phyloP scores from a whole-genome alignment of 2,329 filamentous ascomycete genomes.

The Penicillium sp. region DNA sequence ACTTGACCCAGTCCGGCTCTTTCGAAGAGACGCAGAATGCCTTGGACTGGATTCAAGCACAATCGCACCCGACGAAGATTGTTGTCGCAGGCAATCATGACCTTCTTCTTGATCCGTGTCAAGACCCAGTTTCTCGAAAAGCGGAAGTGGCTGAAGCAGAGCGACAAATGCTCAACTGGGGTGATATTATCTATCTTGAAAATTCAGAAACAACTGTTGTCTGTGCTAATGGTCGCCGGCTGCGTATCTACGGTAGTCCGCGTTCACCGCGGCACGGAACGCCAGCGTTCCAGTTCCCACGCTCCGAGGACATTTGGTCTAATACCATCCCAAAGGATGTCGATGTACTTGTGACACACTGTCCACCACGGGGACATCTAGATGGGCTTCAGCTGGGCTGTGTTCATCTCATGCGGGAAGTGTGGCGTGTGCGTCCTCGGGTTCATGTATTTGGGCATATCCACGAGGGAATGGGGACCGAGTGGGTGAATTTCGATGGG shows the following conservation, averaged over 20 bases:
- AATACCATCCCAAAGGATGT: background rate
- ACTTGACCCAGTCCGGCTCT: conserved; percentile 50
- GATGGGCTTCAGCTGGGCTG: no score
- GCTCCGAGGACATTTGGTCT: background rate
- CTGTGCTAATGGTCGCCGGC: background rate
- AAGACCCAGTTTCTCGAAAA: background rate
- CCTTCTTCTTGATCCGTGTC: conserved; percentile 22
- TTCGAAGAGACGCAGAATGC: conserved; percentile 41
- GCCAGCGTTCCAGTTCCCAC: background rate
- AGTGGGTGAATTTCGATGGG: background rate
- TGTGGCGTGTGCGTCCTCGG: no score
- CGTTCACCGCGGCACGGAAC: background rate
- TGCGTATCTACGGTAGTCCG: background rate
- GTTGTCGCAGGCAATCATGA: conserved; percentile 53
- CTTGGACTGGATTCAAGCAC: conserved; percentile 45
- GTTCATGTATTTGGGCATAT: no score
- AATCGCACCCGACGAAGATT: conserved; percentile 47
- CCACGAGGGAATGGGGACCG: no score
- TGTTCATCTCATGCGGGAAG: no score
- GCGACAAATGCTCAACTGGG: background rate
- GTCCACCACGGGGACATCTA: background rate
- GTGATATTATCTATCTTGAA: background rate
- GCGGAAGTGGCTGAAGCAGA: background rate
- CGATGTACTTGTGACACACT: background rate
- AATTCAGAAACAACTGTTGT: background rate